Evolutionary conservation across 768 basidiomycete species (phyloP).

Genomic region (Collybia sordida): DNA sequence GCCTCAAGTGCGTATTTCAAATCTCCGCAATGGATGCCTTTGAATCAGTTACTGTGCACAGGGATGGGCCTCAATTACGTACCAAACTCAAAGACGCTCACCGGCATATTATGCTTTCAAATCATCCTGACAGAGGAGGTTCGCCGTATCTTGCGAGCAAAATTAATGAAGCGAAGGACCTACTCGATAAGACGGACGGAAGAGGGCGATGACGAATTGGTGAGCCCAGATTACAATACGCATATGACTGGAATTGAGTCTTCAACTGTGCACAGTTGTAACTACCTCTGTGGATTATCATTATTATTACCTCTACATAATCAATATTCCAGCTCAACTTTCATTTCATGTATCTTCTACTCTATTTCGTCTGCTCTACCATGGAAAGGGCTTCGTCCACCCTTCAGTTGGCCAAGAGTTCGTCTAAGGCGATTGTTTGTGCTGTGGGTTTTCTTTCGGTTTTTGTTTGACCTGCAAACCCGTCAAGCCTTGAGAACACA

Average conservation of each 20-base stretch:
- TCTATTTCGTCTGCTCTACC: too few relatives aligned
- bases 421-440: too few relatives aligned
- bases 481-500: too few relatives aligned
- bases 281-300: too few relatives aligned
- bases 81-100: slow-evolving; percentile 90
- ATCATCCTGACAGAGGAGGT: slow-evolving; percentile 98
- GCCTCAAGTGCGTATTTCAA: slow-evolving; percentile 74
- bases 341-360: too few relatives aligned
- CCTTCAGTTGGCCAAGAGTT: too few relatives aligned
- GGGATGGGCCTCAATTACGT: slow-evolving; percentile 80
- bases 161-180: slow-evolving; percentile 97
- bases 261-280: too few relatives aligned
- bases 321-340: too few relatives aligned
- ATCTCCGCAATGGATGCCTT: slow-evolving; percentile 4
- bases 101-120: slow-evolving; percentile 94
- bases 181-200: slow-evolving; percentile 79
- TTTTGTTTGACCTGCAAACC: too few relatives aligned
- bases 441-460: too few relatives aligned
- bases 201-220: slow-evolving; percentile 32
- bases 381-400: neutral
- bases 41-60: slow-evolving; percentile 27
- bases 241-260: neutral
- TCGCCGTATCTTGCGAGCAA: slow-evolving; percentile 98
- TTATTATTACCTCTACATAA: too few relatives aligned
- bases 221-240: neutral